Conservation (phyloP, 495 filamentous ascomycete species). For the Xylona heveae region DNA sequence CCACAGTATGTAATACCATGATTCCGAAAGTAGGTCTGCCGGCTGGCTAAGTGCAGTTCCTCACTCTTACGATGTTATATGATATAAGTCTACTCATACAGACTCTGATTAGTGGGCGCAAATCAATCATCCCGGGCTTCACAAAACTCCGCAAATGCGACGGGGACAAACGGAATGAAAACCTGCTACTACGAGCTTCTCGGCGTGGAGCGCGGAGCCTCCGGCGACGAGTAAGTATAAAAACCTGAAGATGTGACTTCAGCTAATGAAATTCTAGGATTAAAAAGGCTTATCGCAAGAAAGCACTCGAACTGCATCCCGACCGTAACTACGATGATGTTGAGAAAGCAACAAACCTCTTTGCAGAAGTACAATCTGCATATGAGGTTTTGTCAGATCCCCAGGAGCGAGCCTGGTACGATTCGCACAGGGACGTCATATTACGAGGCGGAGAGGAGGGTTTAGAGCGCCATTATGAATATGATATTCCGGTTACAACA, state of each 20-base stretch:
- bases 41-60: no score
- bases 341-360: slow-evolving; percentile 60
- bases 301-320: slow-evolving; percentile 83
- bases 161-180: slow-evolving; percentile 36
- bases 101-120: no score
- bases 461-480: slow-evolving; percentile 27
- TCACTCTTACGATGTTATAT: no score
- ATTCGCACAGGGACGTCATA: slow-evolving; percentile 75
- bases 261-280: slow-evolving; percentile 30
- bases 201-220: slow-evolving; percentile 43
- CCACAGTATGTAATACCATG: no score
- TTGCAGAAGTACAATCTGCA: slow-evolving; percentile 79
- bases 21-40: no score
- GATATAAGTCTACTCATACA: no score
- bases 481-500: slow-evolving; percentile 48
- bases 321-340: slow-evolving; percentile 83
- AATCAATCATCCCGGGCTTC: no score
- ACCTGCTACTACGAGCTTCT: slow-evolving; percentile 88
- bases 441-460: slow-evolving; percentile 36
- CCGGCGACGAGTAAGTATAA: slow-evolving; percentile 57
- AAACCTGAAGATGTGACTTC: slow-evolving; percentile 1
- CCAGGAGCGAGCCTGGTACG: slow-evolving; percentile 94
- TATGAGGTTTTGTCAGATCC: slow-evolving; percentile 91
- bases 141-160: no score
- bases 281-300: slow-evolving; percentile 77